Percentiles rank a stretch among this genome's conserved stretches.
These are phyloP conservation scores for Scleroderma citrinum DNA, from an alignment of 768 basidiomycete species.

Conservation along the genomic window DNA sequence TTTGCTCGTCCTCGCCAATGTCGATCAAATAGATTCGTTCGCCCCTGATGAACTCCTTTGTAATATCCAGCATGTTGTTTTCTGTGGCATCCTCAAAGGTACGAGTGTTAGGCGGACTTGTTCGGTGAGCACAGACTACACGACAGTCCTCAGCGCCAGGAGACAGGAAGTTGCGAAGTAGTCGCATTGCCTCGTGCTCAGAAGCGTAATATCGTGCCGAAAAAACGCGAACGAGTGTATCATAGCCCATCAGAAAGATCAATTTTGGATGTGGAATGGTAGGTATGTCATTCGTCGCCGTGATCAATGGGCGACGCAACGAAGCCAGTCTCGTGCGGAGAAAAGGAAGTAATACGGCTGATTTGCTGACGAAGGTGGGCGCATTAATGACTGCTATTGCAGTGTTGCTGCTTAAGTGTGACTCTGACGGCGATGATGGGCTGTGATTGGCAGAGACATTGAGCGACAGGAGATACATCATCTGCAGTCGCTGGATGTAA, in stretches of 20 bases:
- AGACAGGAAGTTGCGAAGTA: slow-evolving; percentile 56
- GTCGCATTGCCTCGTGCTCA: slow-evolving; percentile 44
- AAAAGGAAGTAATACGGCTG: slow-evolving; percentile 47
- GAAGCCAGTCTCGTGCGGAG: slow-evolving; percentile 29
- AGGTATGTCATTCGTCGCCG: slow-evolving; percentile 1
- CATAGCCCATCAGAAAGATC: slow-evolving; percentile 73
- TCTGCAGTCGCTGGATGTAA: slow-evolving; percentile 73
- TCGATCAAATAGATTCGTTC: slow-evolving; percentile 55
- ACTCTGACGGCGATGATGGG: background rate
- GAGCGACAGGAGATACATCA: slow-evolving; percentile 71
- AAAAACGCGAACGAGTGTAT: slow-evolving; percentile 80
- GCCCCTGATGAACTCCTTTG: slow-evolving; percentile 43
- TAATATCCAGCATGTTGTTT: slow-evolving; percentile 27
- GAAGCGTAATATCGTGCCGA: slow-evolving; percentile 66
- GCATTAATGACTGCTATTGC: slow-evolving; percentile 82
- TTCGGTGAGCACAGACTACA: slow-evolving; percentile 65
- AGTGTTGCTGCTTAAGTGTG: slow-evolving; percentile 35
- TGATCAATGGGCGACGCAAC: background rate
- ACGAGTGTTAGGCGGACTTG: slow-evolving; percentile 10
- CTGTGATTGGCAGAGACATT: slow-evolving; percentile 27
- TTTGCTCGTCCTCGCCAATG: slow-evolving; percentile 49
- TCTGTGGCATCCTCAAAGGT: slow-evolving; percentile 26
- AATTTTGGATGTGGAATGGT: slow-evolving; percentile 35
- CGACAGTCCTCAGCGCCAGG: slow-evolving; percentile 48
- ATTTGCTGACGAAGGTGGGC: slow-evolving; percentile 86